Evolutionary conservation across 352 stramenopile species (phyloP), one percentile per base, ranked within the genome.

Genomic region (Pythium rishiriense): DNA sequence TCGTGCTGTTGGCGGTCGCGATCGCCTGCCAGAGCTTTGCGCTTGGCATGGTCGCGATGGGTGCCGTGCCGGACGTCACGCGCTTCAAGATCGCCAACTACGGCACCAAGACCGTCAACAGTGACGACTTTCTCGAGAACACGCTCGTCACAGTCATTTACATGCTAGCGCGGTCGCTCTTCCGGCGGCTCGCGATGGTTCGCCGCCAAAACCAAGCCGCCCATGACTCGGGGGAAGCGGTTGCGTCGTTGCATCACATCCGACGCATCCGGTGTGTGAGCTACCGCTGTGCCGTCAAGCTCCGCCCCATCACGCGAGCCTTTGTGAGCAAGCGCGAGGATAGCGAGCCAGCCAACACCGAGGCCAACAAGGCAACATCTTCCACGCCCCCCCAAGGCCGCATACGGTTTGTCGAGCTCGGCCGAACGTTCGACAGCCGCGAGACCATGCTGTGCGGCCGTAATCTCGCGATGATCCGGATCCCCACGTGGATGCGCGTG

Each of bases 121-220:
- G 55, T n/a, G n/a, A 64, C 6, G 63, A 64, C 41, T 64, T 69
- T n/a, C 56, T 69, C 21, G 22, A 61, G n/a, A 69, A 60, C 39
- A 61, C 28, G 8, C 37, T 64, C 28, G 17, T 4, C 11, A 64
- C 42, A 1, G 29, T 64, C 17, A 17, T 64, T 21, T 64, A 57
- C 19, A 59, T 69, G 35, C 48, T 61, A 11, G 17, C 47, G 15
- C 63, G 63, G 0, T 56, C 63, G 1, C 8, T 69, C 1, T 69
- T 57, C 31, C 63, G 63, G 7, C 56, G 55, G 6, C 9, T 39
- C 2, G 37, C 22, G 19, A 59, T 64, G 53, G 19, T 56, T 0
- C 29, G 21, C 0, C 35, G 17, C 29, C 39, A 67, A 1, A 17
- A 12, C 19, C 9, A 62, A 17, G 37, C 10, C 31, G 41, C 24